A percentile compares a stretch with the other conserved stretches of the same genome.
These are phyloP conservation scores for Astragalus glycyphyllos DNA, from an alignment of 306 rosid genomes.

Conservation along the genomic window DNA sequence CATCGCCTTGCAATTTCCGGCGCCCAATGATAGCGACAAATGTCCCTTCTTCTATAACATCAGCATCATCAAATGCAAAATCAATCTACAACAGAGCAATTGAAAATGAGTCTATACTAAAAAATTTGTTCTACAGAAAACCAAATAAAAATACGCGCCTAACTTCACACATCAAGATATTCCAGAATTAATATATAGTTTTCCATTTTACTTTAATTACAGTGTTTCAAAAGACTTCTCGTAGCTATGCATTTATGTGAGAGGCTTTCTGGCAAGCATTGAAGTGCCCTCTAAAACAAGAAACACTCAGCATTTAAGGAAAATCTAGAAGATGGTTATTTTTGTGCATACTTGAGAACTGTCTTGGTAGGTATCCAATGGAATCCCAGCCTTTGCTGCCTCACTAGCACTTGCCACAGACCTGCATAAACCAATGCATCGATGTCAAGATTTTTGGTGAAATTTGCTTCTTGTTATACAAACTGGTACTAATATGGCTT, in stretches of 20 bases:
- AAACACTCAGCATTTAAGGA: constrained; percentile 37
- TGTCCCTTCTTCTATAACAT: constrained; percentile 83
- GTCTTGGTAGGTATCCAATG: constrained; percentile 53
- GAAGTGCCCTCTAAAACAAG: constrained; percentile 43
- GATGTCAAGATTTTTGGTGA: constrained; percentile 12
- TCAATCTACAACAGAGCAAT: constrained; percentile 76
- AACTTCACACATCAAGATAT: constrained; percentile 32
- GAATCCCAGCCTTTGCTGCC: constrained; percentile 69
- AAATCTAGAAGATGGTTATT: constrained; percentile 40
- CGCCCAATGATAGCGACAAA: constrained; percentile 78
- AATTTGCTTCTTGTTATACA: constrained; percentile 22
- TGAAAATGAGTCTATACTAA: constrained; percentile 46
- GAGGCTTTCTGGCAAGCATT: constrained; percentile 32
- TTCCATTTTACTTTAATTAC: background rate
- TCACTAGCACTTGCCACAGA: constrained; percentile 63
- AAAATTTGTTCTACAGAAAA: constrained; percentile 6
- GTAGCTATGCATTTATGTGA: constrained; percentile 13
- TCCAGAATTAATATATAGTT: constrained; percentile 6
- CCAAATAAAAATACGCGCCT: constrained; percentile 3
- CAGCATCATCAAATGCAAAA: constrained; percentile 95
- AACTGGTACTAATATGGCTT: constrained; percentile 16
- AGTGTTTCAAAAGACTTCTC: background rate
- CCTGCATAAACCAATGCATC: constrained; percentile 49
- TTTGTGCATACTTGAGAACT: constrained; percentile 57
- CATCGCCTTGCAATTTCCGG: constrained; percentile 60